These are phyloP conservation scores for Pestalotiopsis sp. DNA, from an alignment of 2,329 filamentous ascomycete genomes.

Conservation along the genomic window DNA sequence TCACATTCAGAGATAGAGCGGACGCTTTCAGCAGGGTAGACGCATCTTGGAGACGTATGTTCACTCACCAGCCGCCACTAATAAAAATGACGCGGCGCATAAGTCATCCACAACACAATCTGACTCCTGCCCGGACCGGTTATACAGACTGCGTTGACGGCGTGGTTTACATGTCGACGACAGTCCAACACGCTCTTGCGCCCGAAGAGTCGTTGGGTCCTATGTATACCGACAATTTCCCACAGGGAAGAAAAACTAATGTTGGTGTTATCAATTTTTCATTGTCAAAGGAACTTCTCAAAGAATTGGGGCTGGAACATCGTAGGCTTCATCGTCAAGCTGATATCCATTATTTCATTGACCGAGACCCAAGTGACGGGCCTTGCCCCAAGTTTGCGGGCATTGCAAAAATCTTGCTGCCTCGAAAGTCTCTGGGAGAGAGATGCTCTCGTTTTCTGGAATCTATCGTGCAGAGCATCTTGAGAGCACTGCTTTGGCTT, in stretches of 20 bases:
- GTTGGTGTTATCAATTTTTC: neutral
- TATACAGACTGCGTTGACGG: neutral
- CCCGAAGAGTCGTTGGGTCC: neutral
- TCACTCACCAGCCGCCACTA: neutral
- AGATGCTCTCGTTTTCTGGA: neutral
- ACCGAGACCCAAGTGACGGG: neutral
- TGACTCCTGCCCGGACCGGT: no score
- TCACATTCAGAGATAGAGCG: neutral
- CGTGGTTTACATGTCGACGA: neutral
- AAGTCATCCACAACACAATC: no score
- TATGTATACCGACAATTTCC: neutral
- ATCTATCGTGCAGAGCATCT: neutral
- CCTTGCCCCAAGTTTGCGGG: neutral
- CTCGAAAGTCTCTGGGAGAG: neutral
- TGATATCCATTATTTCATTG: neutral
- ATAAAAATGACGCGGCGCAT: neutral
- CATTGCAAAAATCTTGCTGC: neutral
- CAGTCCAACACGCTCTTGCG: neutral
- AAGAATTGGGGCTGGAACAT: no score
- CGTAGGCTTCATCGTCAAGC: no score
- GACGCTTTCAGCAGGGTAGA: neutral
- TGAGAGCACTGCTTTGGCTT: no score
- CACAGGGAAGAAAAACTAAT: neutral
- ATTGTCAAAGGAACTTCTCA: no score
- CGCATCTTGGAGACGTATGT: neutral